Evolutionary conservation across 169 alveolate genomes (phyloP).

Genomic region (Plasmodium adleri): DNA sequence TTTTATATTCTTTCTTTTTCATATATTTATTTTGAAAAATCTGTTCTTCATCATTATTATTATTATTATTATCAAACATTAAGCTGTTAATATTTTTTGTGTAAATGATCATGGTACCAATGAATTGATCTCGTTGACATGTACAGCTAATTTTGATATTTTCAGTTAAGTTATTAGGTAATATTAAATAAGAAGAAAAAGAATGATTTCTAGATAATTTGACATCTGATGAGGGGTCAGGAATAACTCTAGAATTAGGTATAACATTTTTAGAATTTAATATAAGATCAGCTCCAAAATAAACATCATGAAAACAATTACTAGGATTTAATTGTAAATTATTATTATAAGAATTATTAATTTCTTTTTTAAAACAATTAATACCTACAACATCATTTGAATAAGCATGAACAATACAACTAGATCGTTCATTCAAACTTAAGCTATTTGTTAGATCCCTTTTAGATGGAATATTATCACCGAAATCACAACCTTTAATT

Average conservation of each 20-base stretch:
- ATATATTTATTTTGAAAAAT: neutral
- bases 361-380: slow-evolving; percentile 57
- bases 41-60: neutral
- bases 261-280: slow-evolving; percentile 43
- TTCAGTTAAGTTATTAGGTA: slow-evolving; percentile 26
- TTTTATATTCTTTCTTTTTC: neutral
- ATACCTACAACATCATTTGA: slow-evolving; percentile 57
- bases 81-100: slow-evolving; percentile 15
- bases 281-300: slow-evolving; percentile 21
- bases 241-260: slow-evolving; percentile 68
- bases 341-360: slow-evolving; percentile 12
- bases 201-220: slow-evolving; percentile 37
- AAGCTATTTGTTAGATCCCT: slow-evolving; percentile 23
- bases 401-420: slow-evolving; percentile 37
- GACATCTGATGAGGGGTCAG: slow-evolving; percentile 46
- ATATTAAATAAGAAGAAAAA: slow-evolving; percentile 34
- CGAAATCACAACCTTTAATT: slow-evolving; percentile 74
- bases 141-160: slow-evolving; percentile 35
- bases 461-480: slow-evolving; percentile 23
- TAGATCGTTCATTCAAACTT: slow-evolving; percentile 14
- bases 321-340: slow-evolving; percentile 16
- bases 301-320: slow-evolving; percentile 63
- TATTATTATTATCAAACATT: neutral
- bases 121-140: slow-evolving; percentile 20
- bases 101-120: slow-evolving; percentile 38